phyloP scores from a whole-genome alignment of 2,329 filamentous ascomycete species.

The Fusarium sp. region DNA sequence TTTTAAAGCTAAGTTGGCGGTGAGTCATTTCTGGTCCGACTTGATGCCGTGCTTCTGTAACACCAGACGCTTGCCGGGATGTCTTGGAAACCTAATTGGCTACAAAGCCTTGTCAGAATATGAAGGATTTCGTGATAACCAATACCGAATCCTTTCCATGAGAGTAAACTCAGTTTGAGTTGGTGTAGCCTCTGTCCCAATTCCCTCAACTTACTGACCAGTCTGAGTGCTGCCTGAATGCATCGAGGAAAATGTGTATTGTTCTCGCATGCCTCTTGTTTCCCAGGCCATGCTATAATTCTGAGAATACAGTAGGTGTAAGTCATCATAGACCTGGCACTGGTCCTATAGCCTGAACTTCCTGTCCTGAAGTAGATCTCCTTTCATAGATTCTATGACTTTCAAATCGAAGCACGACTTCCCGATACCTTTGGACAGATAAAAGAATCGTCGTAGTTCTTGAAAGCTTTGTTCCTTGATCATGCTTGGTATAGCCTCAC shows the following conservation, averaged over 20 bases:
- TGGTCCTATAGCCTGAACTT: not conserved
- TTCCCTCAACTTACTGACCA: not conserved
- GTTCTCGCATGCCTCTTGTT: not conserved
- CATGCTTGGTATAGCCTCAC: accelerated
- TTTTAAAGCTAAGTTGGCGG: not conserved
- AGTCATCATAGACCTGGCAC: not conserved
- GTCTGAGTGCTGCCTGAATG: too few relatives aligned
- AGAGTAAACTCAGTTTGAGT: not conserved
- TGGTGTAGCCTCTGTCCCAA: not conserved
- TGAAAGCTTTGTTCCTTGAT: not conserved
- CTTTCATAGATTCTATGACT: not conserved
- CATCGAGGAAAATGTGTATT: not conserved
- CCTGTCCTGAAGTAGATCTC: not conserved
- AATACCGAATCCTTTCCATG: not conserved
- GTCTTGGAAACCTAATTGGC: not conserved
- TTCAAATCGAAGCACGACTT: not conserved
- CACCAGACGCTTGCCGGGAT: not conserved
- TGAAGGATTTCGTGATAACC: not conserved
- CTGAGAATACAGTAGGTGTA: not conserved
- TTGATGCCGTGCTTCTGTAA: not conserved
- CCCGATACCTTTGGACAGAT: accelerated
- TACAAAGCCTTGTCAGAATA: not conserved
- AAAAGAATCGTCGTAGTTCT: not conserved
- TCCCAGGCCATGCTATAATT: not conserved
- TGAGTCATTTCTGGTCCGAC: not conserved